Percentiles rank a stretch among this genome's conserved stretches.
phyloP scores from a whole-genome alignment of 805 yeast genomes.

The Cyberlindnera samutprakarnensis region DNA sequence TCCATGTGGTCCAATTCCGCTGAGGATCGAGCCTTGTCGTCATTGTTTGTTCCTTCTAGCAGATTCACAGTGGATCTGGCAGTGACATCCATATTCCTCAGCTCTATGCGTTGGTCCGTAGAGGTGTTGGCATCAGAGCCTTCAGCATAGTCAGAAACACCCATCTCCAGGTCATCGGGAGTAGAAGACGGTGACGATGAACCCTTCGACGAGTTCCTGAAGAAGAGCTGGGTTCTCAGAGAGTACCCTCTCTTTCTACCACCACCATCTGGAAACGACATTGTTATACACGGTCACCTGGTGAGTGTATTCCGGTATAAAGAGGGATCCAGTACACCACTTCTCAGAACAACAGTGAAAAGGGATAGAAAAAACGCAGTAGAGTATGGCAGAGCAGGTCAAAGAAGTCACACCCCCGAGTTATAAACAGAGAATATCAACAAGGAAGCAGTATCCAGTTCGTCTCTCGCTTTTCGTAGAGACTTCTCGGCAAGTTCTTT shows the following conservation, averaged over 20 bases:
- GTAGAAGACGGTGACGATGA: not conserved
- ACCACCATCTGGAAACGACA: slow-evolving; percentile 3
- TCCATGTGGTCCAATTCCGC: not conserved
- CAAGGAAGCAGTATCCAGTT: too few relatives aligned
- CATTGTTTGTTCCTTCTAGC: not conserved
- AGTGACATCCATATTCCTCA: not conserved
- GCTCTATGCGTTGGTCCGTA: not conserved
- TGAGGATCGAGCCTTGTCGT: not conserved
- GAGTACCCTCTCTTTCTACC: slow-evolving; percentile 59
- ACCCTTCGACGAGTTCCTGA: slow-evolving; percentile 25
- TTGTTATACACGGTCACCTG: not conserved
- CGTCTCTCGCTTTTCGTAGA: too few relatives aligned
- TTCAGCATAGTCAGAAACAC: not conserved
- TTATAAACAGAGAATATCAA: too few relatives aligned
- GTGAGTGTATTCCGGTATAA: too few relatives aligned
- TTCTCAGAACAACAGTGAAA: too few relatives aligned
- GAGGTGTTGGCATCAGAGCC: too few relatives aligned
- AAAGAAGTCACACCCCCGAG: too few relatives aligned
- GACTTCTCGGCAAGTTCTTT: too few relatives aligned
- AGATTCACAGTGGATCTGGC: slow-evolving; percentile 5
- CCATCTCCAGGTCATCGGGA: not conserved
- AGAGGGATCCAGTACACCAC: too few relatives aligned
- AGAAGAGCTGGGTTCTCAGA: slow-evolving; percentile 57
- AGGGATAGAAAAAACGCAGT: too few relatives aligned
- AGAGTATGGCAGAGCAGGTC: too few relatives aligned